These are phyloP conservation scores for Dichomitus squalens DNA, from an alignment of 1,284 basidiomycete species.

Conservation along the genomic window DNA sequence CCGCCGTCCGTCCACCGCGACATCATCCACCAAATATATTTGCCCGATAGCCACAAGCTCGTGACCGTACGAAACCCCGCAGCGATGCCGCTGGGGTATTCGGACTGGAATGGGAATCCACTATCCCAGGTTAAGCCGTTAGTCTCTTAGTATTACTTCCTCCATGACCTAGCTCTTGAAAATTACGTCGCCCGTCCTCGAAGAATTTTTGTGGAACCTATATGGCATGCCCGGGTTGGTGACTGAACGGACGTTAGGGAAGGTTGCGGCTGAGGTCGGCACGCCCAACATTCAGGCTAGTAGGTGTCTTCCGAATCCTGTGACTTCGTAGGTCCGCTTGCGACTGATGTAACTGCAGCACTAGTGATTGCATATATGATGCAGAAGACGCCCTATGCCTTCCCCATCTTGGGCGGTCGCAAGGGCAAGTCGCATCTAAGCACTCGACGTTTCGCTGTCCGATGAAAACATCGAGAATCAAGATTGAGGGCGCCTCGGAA, in stretches of 20 bases:
- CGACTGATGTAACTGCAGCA: not conserved
- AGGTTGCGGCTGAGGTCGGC: slow-evolving; percentile 27
- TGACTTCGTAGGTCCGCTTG: no score
- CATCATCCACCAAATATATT: no score
- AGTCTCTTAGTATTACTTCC: no score
- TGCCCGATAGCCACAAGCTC: no score
- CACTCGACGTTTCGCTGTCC: slow-evolving; percentile 23
- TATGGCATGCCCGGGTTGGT: slow-evolving; percentile 20
- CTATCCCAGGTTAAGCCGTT: no score
- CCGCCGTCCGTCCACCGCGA: no score
- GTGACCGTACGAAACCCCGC: no score
- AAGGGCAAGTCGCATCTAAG: slow-evolving; percentile 22
- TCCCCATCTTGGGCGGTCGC: slow-evolving; percentile 27
- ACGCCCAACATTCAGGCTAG: slow-evolving; percentile 25
- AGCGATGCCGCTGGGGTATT: no score
- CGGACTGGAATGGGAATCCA: no score
- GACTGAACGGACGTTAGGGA: slow-evolving; percentile 27
- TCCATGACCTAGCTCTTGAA: no score
- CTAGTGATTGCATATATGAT: slow-evolving; percentile 29
- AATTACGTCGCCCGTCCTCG: no score
- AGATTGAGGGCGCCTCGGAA: slow-evolving; percentile 18
- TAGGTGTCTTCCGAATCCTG: slow-evolving; percentile 4
- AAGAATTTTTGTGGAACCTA: slow-evolving; percentile 26
- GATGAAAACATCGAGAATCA: slow-evolving; percentile 23
- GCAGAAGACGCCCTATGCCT: slow-evolving; percentile 28